Conservation (phyloP, 2,329 filamentous ascomycete genomes). For the Ampelomyces quisqualis region DNA sequence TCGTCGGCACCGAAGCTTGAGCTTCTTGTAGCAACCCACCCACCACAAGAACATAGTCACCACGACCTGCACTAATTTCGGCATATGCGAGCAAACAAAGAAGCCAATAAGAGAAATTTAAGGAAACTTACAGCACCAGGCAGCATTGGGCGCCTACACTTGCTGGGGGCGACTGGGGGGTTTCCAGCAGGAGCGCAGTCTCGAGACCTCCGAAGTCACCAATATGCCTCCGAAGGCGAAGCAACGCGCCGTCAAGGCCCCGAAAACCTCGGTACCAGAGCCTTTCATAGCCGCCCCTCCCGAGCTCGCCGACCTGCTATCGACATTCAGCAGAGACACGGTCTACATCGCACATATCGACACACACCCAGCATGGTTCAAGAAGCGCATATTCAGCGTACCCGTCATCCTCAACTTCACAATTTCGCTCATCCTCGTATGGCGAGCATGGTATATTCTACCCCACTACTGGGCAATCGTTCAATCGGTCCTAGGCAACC, state of each 20-base stretch:
- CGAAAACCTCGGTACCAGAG: slow-evolving; percentile 46
- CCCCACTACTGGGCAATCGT: slow-evolving; percentile 73
- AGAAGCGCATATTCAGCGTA: slow-evolving; percentile 79
- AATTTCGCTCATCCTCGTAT: slow-evolving; percentile 64
- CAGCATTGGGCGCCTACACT: too few relatives aligned
- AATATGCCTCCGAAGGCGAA: slow-evolving; percentile 25
- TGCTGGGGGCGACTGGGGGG: too few relatives aligned
- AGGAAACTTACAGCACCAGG: too few relatives aligned
- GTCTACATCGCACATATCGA: slow-evolving; percentile 88
- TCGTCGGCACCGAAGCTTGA: slow-evolving; percentile 2
- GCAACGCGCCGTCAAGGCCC: slow-evolving; percentile 18
- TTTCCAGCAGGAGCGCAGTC: too few relatives aligned
- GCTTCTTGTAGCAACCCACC: neutral
- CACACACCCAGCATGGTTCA: slow-evolving; percentile 66
- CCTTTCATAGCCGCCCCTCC: slow-evolving; percentile 70
- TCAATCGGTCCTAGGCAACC: slow-evolving; percentile 63
- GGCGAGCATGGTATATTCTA: slow-evolving; percentile 67
- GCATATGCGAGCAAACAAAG: neutral
- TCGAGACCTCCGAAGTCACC: neutral
- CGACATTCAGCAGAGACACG: slow-evolving; percentile 64
- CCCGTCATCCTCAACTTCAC: slow-evolving; percentile 73
- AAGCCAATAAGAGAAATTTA: too few relatives aligned
- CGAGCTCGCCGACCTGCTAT: slow-evolving; percentile 65
- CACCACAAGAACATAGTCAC: neutral
- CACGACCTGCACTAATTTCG: neutral